These are phyloP conservation scores for Hypoxylon sp. DNA, from an alignment of 2,329 filamentous ascomycete genomes.

Conservation along the genomic window DNA sequence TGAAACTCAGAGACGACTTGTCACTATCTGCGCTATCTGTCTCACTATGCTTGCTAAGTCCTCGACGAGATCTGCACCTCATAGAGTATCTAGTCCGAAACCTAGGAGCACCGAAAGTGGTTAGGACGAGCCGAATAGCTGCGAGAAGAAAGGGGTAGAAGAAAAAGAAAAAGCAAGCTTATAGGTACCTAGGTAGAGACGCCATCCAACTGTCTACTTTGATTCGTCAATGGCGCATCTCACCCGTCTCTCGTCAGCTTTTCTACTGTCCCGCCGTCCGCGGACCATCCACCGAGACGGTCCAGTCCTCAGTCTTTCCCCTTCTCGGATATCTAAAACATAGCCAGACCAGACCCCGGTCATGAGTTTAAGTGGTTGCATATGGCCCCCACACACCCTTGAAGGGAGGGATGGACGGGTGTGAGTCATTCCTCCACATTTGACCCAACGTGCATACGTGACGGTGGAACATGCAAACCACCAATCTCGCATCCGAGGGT, in stretches of 20 bases:
- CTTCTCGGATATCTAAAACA: conserved; percentile 12
- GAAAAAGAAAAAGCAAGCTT: conserved; percentile 12
- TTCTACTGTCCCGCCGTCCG: conserved; percentile 5
- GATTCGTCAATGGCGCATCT: conserved; percentile 43
- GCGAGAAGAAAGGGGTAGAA: background rate
- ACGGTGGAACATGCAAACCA: conserved; percentile 18
- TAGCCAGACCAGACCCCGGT: conserved; percentile 23
- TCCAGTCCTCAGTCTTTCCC: conserved; percentile 16
- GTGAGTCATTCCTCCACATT: conserved; percentile 39
- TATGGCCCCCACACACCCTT: conserved; percentile 28
- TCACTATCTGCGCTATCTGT: background rate
- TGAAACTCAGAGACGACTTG: background rate
- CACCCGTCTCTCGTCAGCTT: conserved; percentile 6
- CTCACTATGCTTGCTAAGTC: background rate
- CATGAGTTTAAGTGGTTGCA: conserved; percentile 42
- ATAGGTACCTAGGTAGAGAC: background rate
- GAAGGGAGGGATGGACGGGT: conserved; percentile 30
- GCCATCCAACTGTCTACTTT: background rate
- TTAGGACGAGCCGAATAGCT: background rate
- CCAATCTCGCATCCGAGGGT: conserved; percentile 39
- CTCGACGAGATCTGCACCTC: conserved; percentile 4
- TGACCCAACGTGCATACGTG: conserved; percentile 17
- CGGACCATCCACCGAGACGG: conserved; percentile 15
- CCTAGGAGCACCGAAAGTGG: background rate
- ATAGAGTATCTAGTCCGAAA: conserved; percentile 2